phyloP scores from a whole-genome alignment of 768 basidiomycete species.

The Lactifluus piperatus region DNA sequence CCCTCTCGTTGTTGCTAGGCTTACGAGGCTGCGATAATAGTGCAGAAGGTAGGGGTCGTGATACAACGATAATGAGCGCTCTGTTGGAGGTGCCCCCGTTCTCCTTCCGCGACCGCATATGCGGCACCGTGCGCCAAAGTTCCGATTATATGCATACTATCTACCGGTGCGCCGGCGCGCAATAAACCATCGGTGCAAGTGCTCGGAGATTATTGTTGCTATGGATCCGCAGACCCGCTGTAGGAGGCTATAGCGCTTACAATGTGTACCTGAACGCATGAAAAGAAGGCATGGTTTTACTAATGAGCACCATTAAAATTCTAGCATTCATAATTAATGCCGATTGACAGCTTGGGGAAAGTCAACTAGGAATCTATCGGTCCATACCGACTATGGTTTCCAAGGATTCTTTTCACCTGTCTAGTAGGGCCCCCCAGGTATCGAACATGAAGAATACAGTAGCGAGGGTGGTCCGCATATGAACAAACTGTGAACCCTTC shows the following conservation, averaged over 20 bases:
- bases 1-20: neutral
- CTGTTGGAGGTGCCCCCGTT: neutral
- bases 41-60: neutral
- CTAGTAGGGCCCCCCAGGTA: neutral
- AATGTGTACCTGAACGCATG: slow-evolving; percentile 2
- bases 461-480: neutral
- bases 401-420: neutral
- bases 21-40: neutral
- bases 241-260: neutral
- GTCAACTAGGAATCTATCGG: neutral
- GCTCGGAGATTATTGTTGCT: neutral
- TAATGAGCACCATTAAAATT: neutral
- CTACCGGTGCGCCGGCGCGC: neutral
- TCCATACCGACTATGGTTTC: neutral
- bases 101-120: neutral
- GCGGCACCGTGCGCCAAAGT: neutral
- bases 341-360: neutral
- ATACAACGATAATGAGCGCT: neutral
- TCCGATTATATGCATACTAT: neutral
- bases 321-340: neutral
- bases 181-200: neutral
- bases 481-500: neutral
- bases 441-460: neutral
- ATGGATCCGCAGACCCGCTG: neutral
- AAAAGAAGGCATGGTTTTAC: neutral